Evolutionary conservation across 192 early-diverging fungal species (phyloP).

Genomic region (Dispira parvispora): DNA sequence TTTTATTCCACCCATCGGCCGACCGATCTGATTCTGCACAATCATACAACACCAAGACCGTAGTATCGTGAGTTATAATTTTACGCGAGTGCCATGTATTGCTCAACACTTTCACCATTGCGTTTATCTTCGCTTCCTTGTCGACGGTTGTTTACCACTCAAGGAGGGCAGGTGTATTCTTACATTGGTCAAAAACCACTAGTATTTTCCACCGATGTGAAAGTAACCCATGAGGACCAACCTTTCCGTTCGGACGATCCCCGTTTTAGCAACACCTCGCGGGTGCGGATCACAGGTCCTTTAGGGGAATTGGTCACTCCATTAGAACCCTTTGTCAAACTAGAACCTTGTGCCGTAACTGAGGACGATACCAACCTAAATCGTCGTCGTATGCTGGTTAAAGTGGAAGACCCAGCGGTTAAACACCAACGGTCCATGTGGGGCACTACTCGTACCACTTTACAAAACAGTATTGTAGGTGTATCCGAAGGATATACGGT

Average conservation of each 20-base stretch:
- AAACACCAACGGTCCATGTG: conserved; percentile 82
- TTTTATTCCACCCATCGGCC: no score
- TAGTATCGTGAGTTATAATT: no score
- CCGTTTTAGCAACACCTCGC: conserved; percentile 42
- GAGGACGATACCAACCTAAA: conserved; percentile 11
- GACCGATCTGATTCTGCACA: no score
- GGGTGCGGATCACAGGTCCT: conserved; percentile 62
- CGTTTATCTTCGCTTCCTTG: not conserved
- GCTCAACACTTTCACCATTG: no score
- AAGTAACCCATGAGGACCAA: conserved; percentile 42
- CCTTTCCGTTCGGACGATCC: conserved; percentile 41
- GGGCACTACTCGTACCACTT: conserved; percentile 87
- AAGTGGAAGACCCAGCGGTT: conserved; percentile 35
- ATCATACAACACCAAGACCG: no score
- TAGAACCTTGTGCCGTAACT: conserved; percentile 10
- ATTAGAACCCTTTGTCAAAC: conserved; percentile 62
- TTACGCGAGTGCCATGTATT: no score
- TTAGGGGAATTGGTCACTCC: conserved; percentile 60
- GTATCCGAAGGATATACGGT: conserved; percentile 80
- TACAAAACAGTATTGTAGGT: conserved; percentile 71
- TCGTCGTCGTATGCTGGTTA: conserved; percentile 27
- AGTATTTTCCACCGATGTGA: conserved; percentile 55
- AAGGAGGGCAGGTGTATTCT: not conserved
- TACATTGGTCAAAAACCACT: conserved; percentile 71
- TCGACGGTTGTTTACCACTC: not conserved